phyloP scores from a whole-genome alignment of 176 grass and related monocot species.

The Secale cereale region DNA sequence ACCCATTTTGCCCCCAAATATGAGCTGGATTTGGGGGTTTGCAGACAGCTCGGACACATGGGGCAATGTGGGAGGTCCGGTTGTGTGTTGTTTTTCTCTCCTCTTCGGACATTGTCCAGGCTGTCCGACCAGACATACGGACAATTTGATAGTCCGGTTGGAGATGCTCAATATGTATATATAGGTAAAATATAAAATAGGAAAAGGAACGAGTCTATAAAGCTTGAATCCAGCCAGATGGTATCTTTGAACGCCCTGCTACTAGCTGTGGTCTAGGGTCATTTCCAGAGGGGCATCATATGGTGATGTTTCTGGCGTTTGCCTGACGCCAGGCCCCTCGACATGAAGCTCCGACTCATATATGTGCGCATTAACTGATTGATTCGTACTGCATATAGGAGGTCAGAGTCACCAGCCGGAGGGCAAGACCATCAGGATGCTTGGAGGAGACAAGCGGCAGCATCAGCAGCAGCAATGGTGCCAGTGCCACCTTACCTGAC shows the following conservation, averaged over 20 bases:
- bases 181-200: too few relatives aligned
- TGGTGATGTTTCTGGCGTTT: neutral
- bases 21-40: too few relatives aligned
- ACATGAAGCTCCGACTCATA: conserved; percentile 5
- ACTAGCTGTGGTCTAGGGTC: neutral
- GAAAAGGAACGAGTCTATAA: too few relatives aligned
- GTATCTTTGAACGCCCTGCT: neutral
- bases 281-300: neutral
- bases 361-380: conserved; percentile 22
- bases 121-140: too few relatives aligned
- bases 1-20: too few relatives aligned
- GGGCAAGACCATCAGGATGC: conserved; percentile 18
- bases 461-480: neutral
- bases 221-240: neutral
- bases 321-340: neutral
- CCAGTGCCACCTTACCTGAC: neutral
- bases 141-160: too few relatives aligned
- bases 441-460: neutral
- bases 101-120: too few relatives aligned
- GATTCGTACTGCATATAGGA: conserved; percentile 28
- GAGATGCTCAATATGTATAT: too few relatives aligned
- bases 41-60: too few relatives aligned
- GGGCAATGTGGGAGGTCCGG: too few relatives aligned
- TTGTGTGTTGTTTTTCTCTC: too few relatives aligned
- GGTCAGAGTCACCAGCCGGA: conserved; percentile 19